Evolutionary conservation across 371 early-diverging fungal genomes (phyloP), one percentile per base, ranked within the genome.

Genomic region (Chytridium lagenaria): DNA sequence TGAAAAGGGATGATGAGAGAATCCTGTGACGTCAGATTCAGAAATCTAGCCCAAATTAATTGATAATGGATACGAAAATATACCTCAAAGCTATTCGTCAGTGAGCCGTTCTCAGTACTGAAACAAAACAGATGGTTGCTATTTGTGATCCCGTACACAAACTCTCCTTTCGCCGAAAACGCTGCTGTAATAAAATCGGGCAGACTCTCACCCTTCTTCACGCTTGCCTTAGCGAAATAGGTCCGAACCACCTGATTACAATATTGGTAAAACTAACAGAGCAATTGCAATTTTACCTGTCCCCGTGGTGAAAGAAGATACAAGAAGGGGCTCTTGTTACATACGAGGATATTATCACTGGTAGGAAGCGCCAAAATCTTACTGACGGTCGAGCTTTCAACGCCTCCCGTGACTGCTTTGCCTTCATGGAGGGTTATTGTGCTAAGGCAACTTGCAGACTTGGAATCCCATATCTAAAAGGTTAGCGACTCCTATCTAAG

Each of bases 391-490:
- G 80, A 37, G 71, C 79, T 64, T 59, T 69, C 63, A 57, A 76
- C 80, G 84, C 80, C 80, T 5, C 71, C 26, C n/a, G 81, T 61
- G 22, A 69, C 81, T 22, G 66, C 30, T 22, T 68, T 66, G 5
- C 85, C 85, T 51, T 83, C 80, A 70, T 74, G 67, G 16, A 86
- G 89, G 1, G 82, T 77, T 28, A 92, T 52, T 2, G 92, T 88
- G 7, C 59, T 39, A 31, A 90, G 16, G 71, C 90, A 90, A 3
- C 78, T 83, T 7, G 87, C 81, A 10, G 90, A 84, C 61, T 87
- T 90, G 22, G 83, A 77, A 78, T 92, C 92, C 94, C 94, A 94
- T 16, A 93, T 86, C 92, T 92, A 61, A 12, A n/a, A n/a, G n/a
- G n/a, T n/a, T n/a, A n/a, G n/a, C 50, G 30, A 15, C 12, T 10